Percentiles rank a stretch among this genome's conserved stretches.
Conservation (phyloP, 805 yeast species). For the Cyberlindnera mycetangii region DNA sequence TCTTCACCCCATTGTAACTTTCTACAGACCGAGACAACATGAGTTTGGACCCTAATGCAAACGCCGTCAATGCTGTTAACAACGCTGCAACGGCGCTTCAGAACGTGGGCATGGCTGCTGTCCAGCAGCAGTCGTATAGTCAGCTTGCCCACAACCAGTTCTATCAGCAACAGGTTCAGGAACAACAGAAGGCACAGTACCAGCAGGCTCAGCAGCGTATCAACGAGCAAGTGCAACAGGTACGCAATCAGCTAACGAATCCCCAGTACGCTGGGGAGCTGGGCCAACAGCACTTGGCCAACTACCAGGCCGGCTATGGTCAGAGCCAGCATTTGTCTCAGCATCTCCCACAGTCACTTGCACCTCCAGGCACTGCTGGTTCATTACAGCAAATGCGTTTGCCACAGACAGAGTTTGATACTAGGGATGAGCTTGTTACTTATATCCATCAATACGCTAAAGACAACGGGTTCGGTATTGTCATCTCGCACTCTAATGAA, state of each 20-base stretch:
- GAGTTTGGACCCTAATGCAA: conserved; percentile 20
- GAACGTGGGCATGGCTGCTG: conserved; percentile 20
- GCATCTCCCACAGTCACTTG: conserved; percentile 22
- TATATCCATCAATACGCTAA: conserved; percentile 30
- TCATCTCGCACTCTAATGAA: conserved; percentile 31
- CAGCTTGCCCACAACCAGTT: conserved; percentile 19
- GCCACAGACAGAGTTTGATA: conserved; percentile 26
- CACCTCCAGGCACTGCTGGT: conserved; percentile 13
- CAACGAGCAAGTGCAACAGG: conserved; percentile 24
- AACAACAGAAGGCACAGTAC: conserved; percentile 19
- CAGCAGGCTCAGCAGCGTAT: conserved; percentile 17
- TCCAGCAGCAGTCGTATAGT: conserved; percentile 12
- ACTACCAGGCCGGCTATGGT: conserved; percentile 11
- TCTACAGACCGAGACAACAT: conserved; percentile 2
- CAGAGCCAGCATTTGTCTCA: conserved; percentile 24
- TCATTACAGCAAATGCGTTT: conserved; percentile 25
- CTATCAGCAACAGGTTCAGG: conserved; percentile 22
- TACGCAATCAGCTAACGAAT: conserved; percentile 14
- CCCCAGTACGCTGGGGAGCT: conserved; percentile 7
- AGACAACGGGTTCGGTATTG: conserved; percentile 31
- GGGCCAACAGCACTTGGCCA: conserved; percentile 15
- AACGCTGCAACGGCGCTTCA: conserved; percentile 28
- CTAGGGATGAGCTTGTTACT: conserved; percentile 25
- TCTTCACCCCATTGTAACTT: no score
- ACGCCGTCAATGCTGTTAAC: conserved; percentile 15